A percentile compares a stretch with the other conserved stretches of the same genome.
Conservation (phyloP, 805 yeast genomes). For the Kluyveromyces starmeri region DNA sequence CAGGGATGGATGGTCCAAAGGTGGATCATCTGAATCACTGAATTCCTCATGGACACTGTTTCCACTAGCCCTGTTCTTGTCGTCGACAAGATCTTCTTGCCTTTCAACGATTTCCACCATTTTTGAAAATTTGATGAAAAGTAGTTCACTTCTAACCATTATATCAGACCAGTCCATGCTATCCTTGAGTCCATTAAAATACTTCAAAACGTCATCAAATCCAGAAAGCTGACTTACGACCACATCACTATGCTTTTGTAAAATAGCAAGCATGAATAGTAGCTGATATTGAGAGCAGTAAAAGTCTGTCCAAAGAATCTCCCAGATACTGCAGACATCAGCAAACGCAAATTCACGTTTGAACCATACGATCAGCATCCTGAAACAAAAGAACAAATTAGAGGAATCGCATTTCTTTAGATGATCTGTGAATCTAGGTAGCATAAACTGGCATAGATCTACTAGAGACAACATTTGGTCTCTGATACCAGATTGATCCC, state of each 20-base stretch:
- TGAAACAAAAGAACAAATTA: slow-evolving; percentile 84
- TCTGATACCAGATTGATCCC: slow-evolving; percentile 91
- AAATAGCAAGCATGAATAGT: slow-evolving; percentile 79
- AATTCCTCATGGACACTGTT: slow-evolving; percentile 3
- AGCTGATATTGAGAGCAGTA: slow-evolving; percentile 82
- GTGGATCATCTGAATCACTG: slow-evolving; percentile 5
- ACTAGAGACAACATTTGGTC: slow-evolving; percentile 76
- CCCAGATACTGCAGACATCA: slow-evolving; percentile 81
- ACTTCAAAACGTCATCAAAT: slow-evolving; percentile 88
- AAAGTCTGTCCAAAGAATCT: slow-evolving; percentile 80
- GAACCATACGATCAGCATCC: slow-evolving; percentile 93
- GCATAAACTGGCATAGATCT: slow-evolving; percentile 80
- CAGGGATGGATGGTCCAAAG: slow-evolving; percentile 4
- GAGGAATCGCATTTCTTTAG: slow-evolving; percentile 81
- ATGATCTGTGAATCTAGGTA: slow-evolving; percentile 77
- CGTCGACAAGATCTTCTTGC: slow-evolving; percentile 24
- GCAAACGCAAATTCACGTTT: slow-evolving; percentile 83
- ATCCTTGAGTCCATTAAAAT: slow-evolving; percentile 82
- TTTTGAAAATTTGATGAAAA: slow-evolving; percentile 71
- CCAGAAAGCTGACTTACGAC: slow-evolving; percentile 63
- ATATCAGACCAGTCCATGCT: slow-evolving; percentile 67
- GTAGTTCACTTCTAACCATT: slow-evolving; percentile 72
- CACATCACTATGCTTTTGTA: slow-evolving; percentile 76
- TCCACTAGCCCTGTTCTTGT: slow-evolving; percentile 3
- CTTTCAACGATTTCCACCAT: slow-evolving; percentile 74